Evolutionary conservation across 805 yeast genomes (phyloP), one percentile per base, ranked within the genome.

Genomic region (Kodamaea laetipori): DNA sequence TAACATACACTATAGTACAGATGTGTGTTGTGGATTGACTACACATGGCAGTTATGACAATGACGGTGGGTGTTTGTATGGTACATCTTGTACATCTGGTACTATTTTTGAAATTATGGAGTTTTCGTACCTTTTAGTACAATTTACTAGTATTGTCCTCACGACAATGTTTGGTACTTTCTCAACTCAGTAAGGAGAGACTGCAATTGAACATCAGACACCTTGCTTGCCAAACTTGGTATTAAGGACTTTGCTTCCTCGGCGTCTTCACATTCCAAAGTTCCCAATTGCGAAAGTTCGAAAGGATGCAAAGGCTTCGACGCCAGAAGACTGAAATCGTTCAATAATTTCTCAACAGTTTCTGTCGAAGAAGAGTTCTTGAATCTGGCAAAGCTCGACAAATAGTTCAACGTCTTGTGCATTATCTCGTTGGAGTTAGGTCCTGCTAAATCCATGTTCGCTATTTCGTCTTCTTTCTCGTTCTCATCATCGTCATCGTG

Each of bases 221-320:
- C 89, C 64, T 90, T 90, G 48, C 77, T 80, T 17, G 79, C 76
- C 58, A 94, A 74, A 64, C 96, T 86, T 37, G 99, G 97, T 46
- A 94, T 84, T 57, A 94, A 74, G 12, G 97, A 87, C 66, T 88
- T 88, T 27, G 98, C 98, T 71, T 94, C 99, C 59, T 87, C 99
- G 4, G 95, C 90, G 50, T 92, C 97, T 59, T 92, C 99, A 66
- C 97, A 90, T 23, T 94, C 86, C 49, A 92, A 74, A 3, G 95
- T 87, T 0, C 95, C 92, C 48, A 85, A 70, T 66, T 94, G 98
- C 1, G 98, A 96, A 43, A 88, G 73, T 67, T 94, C 99, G 63
- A 94, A 94, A 1, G 99, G 98, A 70, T 94, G 99, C 55, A 94
- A 67, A 11, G 74, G 73, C 47, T 70, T 69, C 1, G 63, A 39